These are phyloP conservation scores for Sporothrix luriei DNA, from an alignment of 2,329 filamentous ascomycete species.

Conservation along the genomic window DNA sequence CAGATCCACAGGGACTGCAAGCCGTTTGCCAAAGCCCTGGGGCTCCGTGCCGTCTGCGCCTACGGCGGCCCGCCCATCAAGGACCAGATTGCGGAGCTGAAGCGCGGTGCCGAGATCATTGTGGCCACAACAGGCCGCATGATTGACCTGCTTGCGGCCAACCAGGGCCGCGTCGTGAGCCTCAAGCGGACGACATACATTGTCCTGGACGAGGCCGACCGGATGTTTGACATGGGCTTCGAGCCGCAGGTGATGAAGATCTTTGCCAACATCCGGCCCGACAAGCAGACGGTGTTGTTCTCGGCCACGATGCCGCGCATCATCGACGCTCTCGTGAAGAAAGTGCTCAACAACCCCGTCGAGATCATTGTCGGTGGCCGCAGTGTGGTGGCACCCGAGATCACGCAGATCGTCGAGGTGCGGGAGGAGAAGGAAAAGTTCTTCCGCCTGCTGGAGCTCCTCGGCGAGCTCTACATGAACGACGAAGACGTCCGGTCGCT, in stretches of 20 bases:
- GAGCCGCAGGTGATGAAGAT: constrained; percentile 98
- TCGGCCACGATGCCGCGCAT: constrained; percentile 94
- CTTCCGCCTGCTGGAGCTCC: constrained; percentile 75
- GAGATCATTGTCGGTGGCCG: constrained; percentile 91
- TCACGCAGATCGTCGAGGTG: constrained; percentile 90
- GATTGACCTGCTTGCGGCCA: constrained; percentile 92
- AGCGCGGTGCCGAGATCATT: constrained; percentile 91
- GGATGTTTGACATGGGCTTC: constrained; percentile 99
- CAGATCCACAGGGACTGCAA: constrained; percentile 96
- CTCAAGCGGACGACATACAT: constrained; percentile 87
- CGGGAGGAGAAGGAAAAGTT: constrained; percentile 83
- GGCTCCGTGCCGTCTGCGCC: constrained; percentile 83
- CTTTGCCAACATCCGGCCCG: constrained; percentile 84
- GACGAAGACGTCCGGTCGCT: constrained; percentile 89
- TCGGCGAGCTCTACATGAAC: constrained; percentile 81
- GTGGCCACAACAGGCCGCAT: constrained; percentile 94
- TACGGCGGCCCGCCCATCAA: constrained; percentile 96
- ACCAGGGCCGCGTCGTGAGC: constrained; percentile 92
- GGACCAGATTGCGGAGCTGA: constrained; percentile 95
- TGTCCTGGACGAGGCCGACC: constrained; percentile 94
- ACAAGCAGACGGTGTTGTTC: constrained; percentile 92
- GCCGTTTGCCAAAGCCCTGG: constrained; percentile 85
- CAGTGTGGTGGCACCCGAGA: constrained; percentile 85
- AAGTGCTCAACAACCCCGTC: constrained; percentile 80
- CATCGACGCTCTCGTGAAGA: constrained; percentile 87